phyloP scores from a whole-genome alignment of 2,329 filamentous ascomycete species.

The Alternaria angustiovoidea region DNA sequence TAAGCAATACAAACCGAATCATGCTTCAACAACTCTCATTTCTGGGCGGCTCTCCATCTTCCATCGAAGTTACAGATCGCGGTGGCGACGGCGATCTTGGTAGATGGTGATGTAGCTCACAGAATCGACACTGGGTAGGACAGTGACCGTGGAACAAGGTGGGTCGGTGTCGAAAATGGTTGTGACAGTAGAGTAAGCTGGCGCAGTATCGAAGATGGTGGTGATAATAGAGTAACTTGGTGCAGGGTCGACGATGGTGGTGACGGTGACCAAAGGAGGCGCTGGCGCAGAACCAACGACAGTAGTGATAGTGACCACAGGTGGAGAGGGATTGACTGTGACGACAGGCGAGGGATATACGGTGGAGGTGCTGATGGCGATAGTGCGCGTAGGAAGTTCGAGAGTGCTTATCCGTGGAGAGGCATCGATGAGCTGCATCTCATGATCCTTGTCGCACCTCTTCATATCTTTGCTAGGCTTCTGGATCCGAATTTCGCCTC shows the following conservation, averaged over 20 bases:
- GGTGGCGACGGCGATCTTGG: not conserved
- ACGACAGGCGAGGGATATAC: not conserved
- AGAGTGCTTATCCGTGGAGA: not conserved
- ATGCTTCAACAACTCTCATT: not conserved
- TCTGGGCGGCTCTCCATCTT: not conserved
- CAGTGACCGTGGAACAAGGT: not conserved
- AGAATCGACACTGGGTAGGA: not conserved
- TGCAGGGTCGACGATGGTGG: not conserved
- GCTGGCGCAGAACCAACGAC: not conserved
- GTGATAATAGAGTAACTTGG: not conserved
- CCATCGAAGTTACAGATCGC: not conserved
- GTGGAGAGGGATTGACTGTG: not conserved
- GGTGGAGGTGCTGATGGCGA: not conserved
- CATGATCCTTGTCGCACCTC: not conserved
- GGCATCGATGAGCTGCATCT: constrained; percentile 15
- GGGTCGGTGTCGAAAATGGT: not conserved
- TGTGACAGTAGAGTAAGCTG: not conserved
- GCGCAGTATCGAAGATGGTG: not conserved
- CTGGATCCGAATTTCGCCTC: constrained; percentile 25
- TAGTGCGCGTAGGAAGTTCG: not conserved
- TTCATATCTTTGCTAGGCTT: constrained; percentile 9
- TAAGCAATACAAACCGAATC: constrained; percentile 1
- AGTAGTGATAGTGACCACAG: not conserved
- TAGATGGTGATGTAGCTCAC: not conserved
- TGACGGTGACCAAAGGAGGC: not conserved